Base-by-base conservation (phyloP, 495 filamentous ascomycete genomes). In the Friedmanniomyces simplex region DNA sequence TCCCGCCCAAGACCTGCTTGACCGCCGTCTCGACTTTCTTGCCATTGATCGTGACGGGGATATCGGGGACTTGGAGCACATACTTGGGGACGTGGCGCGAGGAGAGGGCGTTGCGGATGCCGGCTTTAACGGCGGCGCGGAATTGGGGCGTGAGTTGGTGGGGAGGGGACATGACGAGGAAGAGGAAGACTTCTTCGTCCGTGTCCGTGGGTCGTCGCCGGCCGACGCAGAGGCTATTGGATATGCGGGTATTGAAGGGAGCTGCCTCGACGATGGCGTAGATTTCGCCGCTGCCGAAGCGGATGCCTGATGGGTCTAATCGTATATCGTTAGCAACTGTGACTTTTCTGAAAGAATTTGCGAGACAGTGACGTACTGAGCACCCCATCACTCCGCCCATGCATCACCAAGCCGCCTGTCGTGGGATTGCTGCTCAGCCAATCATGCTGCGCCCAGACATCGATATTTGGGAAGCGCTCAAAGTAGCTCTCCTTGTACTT, bases 1-100 rank as follows among this genome's bases (percentile, higher is more conserved):
- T 79, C 0, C 88, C 88, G 0, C 80, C 85, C 1, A 93, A 80
- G 52, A 91, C 88, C 70, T 88, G 85, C 74, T 91, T 93, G 30
- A 93, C 84, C 1, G 87, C 86, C 12, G 89, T 68, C 65, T 93
- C 88, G 25, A 93, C 87, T 68, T 93, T 93, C 68, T 91, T 93
- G 20, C 85, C 68, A 68, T 91, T 93, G 52, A 93, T 82, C 8
- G 88, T 91, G 1, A 81, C 85, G 54, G 88, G 88, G 61, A 93
- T 89, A 54, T 84, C 87, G 1, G 78, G 79, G 13, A 86, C 88
- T 73, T 87, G 82, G 71, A 90, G 87, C 24, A 90, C 75, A 66
- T 80, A 88, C 66, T 74, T 80, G 7, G 88, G 88, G 16, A 90
- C 84, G 75, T 93, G 88, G 49, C 88, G 73, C 61, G 80, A 77